Evolutionary conservation across 2,329 filamentous ascomycete species (phyloP).

Genomic region (Elsinoe necatrix): DNA sequence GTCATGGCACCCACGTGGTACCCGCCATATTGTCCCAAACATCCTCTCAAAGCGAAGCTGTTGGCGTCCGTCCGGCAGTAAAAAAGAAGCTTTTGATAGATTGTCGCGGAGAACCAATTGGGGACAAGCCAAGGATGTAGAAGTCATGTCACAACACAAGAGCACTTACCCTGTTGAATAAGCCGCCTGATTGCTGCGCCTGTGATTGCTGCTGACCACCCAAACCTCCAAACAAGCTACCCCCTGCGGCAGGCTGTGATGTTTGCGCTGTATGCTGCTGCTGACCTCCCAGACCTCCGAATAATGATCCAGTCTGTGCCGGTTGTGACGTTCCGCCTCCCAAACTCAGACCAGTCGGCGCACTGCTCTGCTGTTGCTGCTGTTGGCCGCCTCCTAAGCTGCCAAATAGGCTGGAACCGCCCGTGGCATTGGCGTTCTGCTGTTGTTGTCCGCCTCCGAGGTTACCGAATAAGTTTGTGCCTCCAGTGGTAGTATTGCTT

Average conservation of each 20-base stretch:
- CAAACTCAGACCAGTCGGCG: neutral
- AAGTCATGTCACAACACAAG: constrained; percentile 18
- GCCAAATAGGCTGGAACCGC: neutral
- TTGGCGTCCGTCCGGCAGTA: no score
- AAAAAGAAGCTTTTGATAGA: neutral
- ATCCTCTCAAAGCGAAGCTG: no score
- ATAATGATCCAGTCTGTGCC: neutral
- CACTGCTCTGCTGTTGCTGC: constrained; percentile 12
- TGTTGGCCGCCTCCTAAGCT: neutral
- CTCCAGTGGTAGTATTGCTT: neutral
- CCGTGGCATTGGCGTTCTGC: neutral
- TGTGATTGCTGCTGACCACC: constrained; percentile 11
- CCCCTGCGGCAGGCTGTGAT: neutral
- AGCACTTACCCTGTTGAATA: constrained; percentile 8
- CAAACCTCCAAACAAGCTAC: constrained; percentile 9
- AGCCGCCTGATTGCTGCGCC: neutral
- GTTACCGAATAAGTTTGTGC: neutral
- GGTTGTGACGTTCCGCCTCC: constrained; percentile 8
- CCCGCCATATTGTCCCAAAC: no score
- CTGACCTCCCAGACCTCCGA: neutral
- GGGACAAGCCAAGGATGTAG: neutral
- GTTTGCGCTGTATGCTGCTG: constrained; percentile 13
- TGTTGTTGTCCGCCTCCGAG: neutral
- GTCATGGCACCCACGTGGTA: no score
- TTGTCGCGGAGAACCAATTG: neutral